Evolutionary conservation across 2,329 filamentous ascomycete species (phyloP), one percentile per base, ranked within the genome.

Genomic region (Ceratocystis smalleyi): DNA sequence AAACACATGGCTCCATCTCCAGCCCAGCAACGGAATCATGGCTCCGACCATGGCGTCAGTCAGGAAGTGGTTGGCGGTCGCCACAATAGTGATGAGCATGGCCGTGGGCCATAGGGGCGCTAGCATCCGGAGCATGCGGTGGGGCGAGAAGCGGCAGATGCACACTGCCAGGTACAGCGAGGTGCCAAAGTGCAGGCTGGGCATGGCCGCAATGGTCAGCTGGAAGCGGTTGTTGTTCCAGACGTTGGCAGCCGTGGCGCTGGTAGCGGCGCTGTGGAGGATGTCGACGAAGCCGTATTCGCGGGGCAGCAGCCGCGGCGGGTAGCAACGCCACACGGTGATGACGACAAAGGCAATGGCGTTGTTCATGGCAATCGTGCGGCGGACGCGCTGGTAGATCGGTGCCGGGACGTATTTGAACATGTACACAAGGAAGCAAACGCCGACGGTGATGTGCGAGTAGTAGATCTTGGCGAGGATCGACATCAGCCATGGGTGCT

Each of bases 201-300:
- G 77, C 77, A 79, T 79, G 30, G 77, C 77, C 0, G 77, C 77
- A 65, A 78, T 77, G 6, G 76, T 78, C 10, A 79, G 69, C 68
- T 77, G 76, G 64, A 77, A 78, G 22, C 72, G 71, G 67, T 79
- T 79, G 63, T 77, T 72, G 19, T 73, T 77, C 77, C 76, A 78
- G 1, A 69, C 70, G 47, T 69, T 73, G 7, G 67, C 68, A 0
- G 68, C 62, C 64, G 70, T 47, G 66, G 70, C 12, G 65, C 69
- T 47, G 15, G 64, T 47, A 7, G 67, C 67, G 51, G 69, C 71
- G 59, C 70, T 68, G 59, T 78, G 77, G 5, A 79, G 71, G 15
- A 78, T 69, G 66, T 80, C 78, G 65, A 77, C 67, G 68, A 77
- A 80, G 24, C 78, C 78, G 17, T 78, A 78, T 63, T 76, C 71